A percentile compares a stretch with the other conserved stretches of the same genome.
These are phyloP conservation scores for Nicotiana paniculata DNA, from an alignment of 257 asterid species.

Conservation along the genomic window DNA sequence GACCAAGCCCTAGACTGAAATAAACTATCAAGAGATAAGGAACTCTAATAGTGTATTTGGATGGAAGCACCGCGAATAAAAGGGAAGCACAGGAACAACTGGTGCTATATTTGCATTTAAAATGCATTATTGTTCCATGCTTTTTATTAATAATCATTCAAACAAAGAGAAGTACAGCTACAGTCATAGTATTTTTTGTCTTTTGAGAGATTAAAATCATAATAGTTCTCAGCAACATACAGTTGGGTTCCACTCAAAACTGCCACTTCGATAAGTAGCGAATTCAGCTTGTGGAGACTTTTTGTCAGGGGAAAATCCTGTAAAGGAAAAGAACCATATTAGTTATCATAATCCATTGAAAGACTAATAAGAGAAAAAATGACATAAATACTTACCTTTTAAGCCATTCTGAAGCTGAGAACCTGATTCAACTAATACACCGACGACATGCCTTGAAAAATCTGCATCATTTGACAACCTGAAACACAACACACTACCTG, in stretches of 20 bases:
- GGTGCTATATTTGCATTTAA: neutral
- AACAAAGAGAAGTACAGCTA: neutral
- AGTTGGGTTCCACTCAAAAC: constrained; percentile 84
- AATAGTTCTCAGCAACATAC: constrained; percentile 46
- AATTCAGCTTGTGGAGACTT: constrained; percentile 91
- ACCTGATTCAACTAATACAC: constrained; percentile 80
- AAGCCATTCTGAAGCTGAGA: constrained; percentile 35
- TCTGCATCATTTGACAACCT: constrained; percentile 59
- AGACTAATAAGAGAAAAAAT: constrained; percentile 8
- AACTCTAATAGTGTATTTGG: neutral
- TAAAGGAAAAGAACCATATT: constrained; percentile 13
- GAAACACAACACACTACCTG: constrained; percentile 21
- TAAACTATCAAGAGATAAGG: neutral
- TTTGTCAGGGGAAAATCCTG: constrained; percentile 91
- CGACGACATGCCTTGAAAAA: constrained; percentile 67
- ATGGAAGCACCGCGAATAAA: neutral
- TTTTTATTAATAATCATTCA: neutral
- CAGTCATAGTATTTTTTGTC: too few species aligned
- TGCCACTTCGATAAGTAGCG: constrained; percentile 61
- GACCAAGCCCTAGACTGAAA: neutral
- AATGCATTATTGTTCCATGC: neutral
- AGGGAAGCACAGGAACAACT: neutral
- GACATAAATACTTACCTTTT: constrained; percentile 36
- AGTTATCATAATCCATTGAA: constrained; percentile 1
- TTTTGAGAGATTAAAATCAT: neutral